Evolutionary conservation across 2,329 filamentous ascomycete species (phyloP), one percentile per base, ranked within the genome.

Genomic region (Neophaeococcomyces aloes): DNA sequence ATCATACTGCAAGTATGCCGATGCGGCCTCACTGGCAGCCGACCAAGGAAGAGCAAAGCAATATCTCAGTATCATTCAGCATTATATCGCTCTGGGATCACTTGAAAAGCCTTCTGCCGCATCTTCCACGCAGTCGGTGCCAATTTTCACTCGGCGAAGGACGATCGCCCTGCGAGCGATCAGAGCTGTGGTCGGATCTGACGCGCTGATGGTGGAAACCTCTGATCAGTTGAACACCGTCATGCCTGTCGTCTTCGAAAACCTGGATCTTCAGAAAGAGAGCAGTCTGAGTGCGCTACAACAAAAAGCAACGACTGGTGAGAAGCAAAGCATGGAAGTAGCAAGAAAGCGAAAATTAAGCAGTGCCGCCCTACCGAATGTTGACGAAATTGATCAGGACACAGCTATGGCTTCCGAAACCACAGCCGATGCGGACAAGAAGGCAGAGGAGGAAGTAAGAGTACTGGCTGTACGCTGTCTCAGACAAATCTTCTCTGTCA

Each of bases 361-460:
- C 63, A 74, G 83, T 35, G 81, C 83, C 15, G 93, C 87, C 0
- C 81, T 86, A 7, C 74, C 76, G 45, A 88, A 83, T 1, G 72
- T 72, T 38, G 82, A 85, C 36, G 79, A 79, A 0, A 76, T 80
- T 32, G 74, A 79, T 4, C 83, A 83, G 49, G 74, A 83, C 33
- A 73, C 77, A 39, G 67, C 74, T 8, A 62, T 72, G 8, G 83
- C 84, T 18, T 75, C 83, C 1, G 85, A 82, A 43, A 86, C 86
- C 0, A 83, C 85, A 1, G 81, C 81, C 18, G 89, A 95, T 58
- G 86, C 86, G 19, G 91, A 96, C 63, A 86, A 82, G 60, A 68
- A 91, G 48, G 88, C 86, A 1, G 88, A 96, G 63, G 81, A 94
- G 65, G 84, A 93, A 57, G 86, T 87, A 13, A 84, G 84, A 21